phyloP scores from a whole-genome alignment of 225 moss, liverwort and hornwort genomes.

The Climacium dendroides region DNA sequence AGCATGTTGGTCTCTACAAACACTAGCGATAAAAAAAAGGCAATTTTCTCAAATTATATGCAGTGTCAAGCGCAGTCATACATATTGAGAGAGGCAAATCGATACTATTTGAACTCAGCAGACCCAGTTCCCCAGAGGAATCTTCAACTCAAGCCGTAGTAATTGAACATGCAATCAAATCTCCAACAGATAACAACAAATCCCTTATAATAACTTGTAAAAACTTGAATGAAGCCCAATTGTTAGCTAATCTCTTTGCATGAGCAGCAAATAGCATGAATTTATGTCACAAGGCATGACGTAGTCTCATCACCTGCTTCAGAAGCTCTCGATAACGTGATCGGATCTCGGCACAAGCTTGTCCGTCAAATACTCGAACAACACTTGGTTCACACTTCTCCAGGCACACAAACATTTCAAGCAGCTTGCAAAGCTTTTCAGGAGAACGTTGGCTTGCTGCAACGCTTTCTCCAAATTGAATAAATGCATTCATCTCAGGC shows the following conservation, averaged over 20 bases:
- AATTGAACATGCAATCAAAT: neutral
- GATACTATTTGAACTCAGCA: neutral
- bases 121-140: neutral
- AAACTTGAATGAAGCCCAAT: neutral
- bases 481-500: slow-evolving; percentile 56
- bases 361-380: slow-evolving; percentile 61
- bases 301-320: slow-evolving; percentile 31
- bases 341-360: slow-evolving; percentile 58
- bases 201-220: neutral
- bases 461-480: slow-evolving; percentile 76
- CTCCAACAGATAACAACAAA: neutral
- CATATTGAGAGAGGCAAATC: neutral
- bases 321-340: slow-evolving; percentile 63
- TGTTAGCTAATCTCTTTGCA: neutral
- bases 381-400: slow-evolving; percentile 56
- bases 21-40: neutral
- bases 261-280: neutral
- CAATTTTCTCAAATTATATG: neutral
- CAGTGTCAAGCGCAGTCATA: neutral
- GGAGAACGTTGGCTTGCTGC: slow-evolving; percentile 63
- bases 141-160: neutral
- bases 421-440: slow-evolving; percentile 76
- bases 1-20: neutral
- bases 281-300: neutral
- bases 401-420: slow-evolving; percentile 79